phyloP scores from a whole-genome alignment of 164 flowering plant genomes.

The Brasenia schreberi region DNA sequence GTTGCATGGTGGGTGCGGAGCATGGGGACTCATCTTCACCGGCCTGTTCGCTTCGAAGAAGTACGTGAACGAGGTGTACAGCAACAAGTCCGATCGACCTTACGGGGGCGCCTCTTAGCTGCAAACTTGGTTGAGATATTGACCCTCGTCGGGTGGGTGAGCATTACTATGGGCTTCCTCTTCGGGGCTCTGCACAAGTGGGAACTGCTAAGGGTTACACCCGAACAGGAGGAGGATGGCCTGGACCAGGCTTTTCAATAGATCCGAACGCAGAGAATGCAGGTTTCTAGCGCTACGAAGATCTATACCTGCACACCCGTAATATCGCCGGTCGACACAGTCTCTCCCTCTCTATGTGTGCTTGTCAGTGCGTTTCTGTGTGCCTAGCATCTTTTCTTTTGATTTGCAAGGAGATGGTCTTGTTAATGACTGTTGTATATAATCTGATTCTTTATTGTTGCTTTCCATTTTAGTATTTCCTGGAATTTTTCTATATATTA shows the following conservation, averaged over 20 bases:
- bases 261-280: too few relatives aligned
- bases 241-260: slow-evolving; percentile 82
- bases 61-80: slow-evolving; percentile 47
- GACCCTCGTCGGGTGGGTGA: slow-evolving; percentile 63
- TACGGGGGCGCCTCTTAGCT: slow-evolving; percentile 56
- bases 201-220: slow-evolving; percentile 45
- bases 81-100: slow-evolving; percentile 20
- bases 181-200: slow-evolving; percentile 34
- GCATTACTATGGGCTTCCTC: slow-evolving; percentile 62
- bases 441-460: too few relatives aligned
- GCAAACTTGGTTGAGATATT: slow-evolving; percentile 57
- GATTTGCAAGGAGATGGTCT: too few relatives aligned
- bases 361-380: too few relatives aligned
- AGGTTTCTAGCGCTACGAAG: too few relatives aligned
- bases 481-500: too few relatives aligned
- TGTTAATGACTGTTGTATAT: too few relatives aligned
- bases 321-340: too few relatives aligned
- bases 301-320: too few relatives aligned
- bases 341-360: too few relatives aligned
- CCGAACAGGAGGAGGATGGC: slow-evolving; percentile 68
- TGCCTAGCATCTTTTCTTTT: too few relatives aligned
- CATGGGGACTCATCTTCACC: slow-evolving; percentile 67
- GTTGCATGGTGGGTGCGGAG: slow-evolving; percentile 19
- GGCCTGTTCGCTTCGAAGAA: slow-evolving; percentile 44
- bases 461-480: too few relatives aligned